These are phyloP conservation scores for Chlorella vulgaris DNA, from an alignment of 139 green algal species.

Conservation along the genomic window DNA sequence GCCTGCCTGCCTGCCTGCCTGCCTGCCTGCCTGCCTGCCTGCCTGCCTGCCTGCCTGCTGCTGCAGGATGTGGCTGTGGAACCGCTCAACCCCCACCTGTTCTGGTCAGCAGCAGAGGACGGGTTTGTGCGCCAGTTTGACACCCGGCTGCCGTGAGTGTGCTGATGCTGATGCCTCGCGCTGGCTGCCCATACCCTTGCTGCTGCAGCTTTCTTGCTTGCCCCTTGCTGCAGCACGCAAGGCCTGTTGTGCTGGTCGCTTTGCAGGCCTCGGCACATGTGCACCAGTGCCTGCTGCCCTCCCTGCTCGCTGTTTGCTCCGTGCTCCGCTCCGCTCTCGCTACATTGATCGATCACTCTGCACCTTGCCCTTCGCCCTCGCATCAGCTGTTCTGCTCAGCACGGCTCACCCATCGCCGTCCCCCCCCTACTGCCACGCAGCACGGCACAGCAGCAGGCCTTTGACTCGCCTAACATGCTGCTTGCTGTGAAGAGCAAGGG, in stretches of 20 bases:
- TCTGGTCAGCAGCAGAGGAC: constrained; percentile 89
- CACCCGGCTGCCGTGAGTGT: constrained; percentile 44
- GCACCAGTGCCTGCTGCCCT: background rate
- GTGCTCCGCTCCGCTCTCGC: no score
- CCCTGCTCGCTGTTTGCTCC: no score
- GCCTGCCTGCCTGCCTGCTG: no score
- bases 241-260: no score
- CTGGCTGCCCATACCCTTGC: background rate
- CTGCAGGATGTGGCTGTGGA: constrained; percentile 80
- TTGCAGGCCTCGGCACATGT: no score
- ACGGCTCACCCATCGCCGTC: no score
- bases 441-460: constrained; percentile 47
- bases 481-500: constrained; percentile 32
- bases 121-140: constrained; percentile 84
- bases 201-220: background rate
- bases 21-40: no score
- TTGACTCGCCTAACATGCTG: constrained; percentile 61
- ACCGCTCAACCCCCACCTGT: constrained; percentile 76
- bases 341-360: no score
- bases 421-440: background rate
- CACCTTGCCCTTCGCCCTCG: no score
- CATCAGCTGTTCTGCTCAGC: no score
- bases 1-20: no score
- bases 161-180: no score
- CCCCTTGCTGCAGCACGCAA: background rate